phyloP scores from a whole-genome alignment of 108 stramenopile genomes.

The Aurantiochytrium sp. region DNA sequence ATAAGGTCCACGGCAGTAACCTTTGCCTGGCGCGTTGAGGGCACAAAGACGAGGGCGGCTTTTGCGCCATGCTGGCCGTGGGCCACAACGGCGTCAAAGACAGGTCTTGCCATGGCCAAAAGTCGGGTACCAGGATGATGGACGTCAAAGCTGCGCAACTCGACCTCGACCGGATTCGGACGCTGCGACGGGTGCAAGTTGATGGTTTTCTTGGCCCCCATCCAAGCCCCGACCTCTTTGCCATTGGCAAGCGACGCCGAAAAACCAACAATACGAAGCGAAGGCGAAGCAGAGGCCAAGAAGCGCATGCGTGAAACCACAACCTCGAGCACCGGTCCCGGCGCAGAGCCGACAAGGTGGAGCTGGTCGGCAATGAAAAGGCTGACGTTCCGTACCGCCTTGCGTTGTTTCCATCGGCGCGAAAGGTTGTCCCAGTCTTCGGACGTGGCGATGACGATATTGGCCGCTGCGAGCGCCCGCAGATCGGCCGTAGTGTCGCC shows the following conservation, averaged over 20 bases:
- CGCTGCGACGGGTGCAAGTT: constrained; percentile 87
- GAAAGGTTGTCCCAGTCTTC: constrained; percentile 82
- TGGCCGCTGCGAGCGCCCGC: constrained; percentile 57
- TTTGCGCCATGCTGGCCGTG: constrained; percentile 44
- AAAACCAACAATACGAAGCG: constrained; percentile 79
- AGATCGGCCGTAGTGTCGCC: constrained; percentile 85
- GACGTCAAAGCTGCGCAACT: constrained; percentile 85
- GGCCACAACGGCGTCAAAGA: constrained; percentile 70
- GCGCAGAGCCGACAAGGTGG: constrained; percentile 75
- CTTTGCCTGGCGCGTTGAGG: constrained; percentile 89
- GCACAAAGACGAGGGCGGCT: constrained; percentile 77
- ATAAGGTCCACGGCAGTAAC: constrained; percentile 94
- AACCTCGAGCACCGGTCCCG: constrained; percentile 83
- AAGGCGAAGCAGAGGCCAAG: constrained; percentile 41
- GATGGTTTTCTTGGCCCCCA: constrained; percentile 80
- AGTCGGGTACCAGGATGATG: constrained; percentile 75
- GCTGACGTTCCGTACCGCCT: constrained; percentile 73
- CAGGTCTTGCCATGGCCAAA: constrained; percentile 92
- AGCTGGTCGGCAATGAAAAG: constrained; percentile 91
- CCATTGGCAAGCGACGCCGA: constrained; percentile 90
- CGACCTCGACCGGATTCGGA: constrained; percentile 85
- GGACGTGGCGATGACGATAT: constrained; percentile 72
- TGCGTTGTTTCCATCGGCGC: constrained; percentile 88
- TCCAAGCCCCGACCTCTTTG: constrained; percentile 93
- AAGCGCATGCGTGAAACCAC: constrained; percentile 92